Conservation (phyloP, 2,329 filamentous ascomycete species). For the Botryotinia calthae region DNA sequence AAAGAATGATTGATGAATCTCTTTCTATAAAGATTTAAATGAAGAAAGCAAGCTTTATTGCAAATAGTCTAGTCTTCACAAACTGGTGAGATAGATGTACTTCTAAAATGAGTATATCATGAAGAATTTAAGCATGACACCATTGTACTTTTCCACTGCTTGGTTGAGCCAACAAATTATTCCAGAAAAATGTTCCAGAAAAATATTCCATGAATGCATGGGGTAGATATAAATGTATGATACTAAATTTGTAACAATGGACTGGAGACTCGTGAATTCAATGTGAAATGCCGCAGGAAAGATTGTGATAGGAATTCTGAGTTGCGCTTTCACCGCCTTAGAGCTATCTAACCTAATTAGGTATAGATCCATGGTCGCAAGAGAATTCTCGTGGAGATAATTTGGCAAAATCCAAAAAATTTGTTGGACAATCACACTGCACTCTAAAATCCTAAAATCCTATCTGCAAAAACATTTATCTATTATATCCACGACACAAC, state of each 20-base stretch:
- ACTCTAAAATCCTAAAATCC: conserved; percentile 1
- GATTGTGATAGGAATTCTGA: background rate
- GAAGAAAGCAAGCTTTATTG: background rate
- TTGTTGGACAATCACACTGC: conserved; percentile 3
- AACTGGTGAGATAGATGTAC: background rate
- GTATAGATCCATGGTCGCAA: background rate
- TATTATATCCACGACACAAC: background rate
- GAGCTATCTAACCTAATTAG: fast-evolving
- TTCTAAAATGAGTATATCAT: conserved; percentile 16
- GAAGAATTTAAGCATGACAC: background rate
- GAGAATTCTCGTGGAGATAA: conserved; percentile 3
- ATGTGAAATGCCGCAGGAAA: background rate
- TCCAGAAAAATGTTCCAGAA: background rate
- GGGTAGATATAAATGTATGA: background rate
- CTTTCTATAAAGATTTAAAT: conserved; percentile 14
- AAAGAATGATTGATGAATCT: conserved; percentile 12
- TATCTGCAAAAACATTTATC: background rate
- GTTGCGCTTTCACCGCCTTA: background rate
- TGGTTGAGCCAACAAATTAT: background rate
- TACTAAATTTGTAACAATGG: background rate
- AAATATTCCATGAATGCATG: background rate
- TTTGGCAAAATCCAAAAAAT: conserved; percentile 17
- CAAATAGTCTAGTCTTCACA: background rate
- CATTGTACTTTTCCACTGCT: background rate
- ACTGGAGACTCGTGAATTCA: background rate